Percentiles rank a stretch among this genome's conserved stretches.
Conservation (phyloP, 1,284 basidiomycete genomes). For the Somion occarium region DNA sequence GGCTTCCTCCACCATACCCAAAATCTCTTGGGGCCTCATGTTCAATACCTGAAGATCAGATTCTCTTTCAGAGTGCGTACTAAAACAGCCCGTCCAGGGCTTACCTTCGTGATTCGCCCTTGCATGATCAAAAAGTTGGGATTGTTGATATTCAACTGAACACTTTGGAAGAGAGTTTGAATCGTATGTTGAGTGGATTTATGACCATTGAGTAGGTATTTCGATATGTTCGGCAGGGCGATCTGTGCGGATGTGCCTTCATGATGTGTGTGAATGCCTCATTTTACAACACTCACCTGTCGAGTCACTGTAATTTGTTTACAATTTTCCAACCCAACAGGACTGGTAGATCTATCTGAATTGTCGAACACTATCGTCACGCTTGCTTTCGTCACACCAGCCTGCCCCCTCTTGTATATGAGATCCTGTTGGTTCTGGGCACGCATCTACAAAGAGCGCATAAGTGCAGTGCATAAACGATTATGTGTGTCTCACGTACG, state of each 20-base stretch:
- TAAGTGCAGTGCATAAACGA: neutral
- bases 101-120: conserved; percentile 88
- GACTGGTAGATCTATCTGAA: conserved; percentile 85
- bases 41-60: conserved; percentile 71
- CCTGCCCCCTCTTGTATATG: conserved; percentile 97
- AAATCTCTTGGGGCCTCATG: conserved; percentile 97
- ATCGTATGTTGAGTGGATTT: conserved; percentile 87
- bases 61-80: conserved; percentile 17
- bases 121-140: conserved; percentile 99
- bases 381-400: conserved; percentile 94
- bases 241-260: conserved; percentile 48
- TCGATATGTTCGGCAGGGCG: conserved; percentile 90
- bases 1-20: conserved; percentile 99
- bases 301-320: conserved; percentile 96
- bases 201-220: conserved; percentile 97
- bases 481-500: conserved; percentile 35
- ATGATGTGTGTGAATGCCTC: neutral
- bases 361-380: conserved; percentile 99
- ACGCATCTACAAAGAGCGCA: conserved; percentile 61
- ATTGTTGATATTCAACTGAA: conserved; percentile 99
- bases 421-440: conserved; percentile 96
- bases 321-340: conserved; percentile 79
- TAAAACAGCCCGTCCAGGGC: conserved; percentile 6
- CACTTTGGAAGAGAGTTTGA: conserved; percentile 93
- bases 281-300: conserved; percentile 64